Evolutionary conservation across 345 rosid species (phyloP), one percentile per base, ranked within the genome.

Genomic region (Citrus reticulata): DNA sequence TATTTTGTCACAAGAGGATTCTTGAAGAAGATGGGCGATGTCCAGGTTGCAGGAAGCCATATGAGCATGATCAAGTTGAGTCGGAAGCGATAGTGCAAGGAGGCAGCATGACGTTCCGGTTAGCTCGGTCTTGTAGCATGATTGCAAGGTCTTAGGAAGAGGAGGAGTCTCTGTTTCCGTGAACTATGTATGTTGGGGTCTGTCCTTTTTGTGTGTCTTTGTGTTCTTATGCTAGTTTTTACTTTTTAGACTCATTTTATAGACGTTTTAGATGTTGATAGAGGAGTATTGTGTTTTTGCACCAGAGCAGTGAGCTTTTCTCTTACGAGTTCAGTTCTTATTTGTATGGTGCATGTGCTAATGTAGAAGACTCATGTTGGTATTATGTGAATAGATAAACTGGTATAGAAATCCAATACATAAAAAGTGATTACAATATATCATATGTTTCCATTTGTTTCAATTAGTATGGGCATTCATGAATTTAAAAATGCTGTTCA

Each of bases 1-100:
- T 95, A 70, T 95, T 95, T 85, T 95, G 99, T 84, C 93, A 95
- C 90, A 92, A 93, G 90, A 92, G 93, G 81, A 95, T 95, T 68
- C 92, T 92, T 24, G 94, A 95, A 82, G 95, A 85, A 80, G 97
- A 95, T 85, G 93, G 92, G 22, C 96, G 98, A 55, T 95, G 99
- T 86, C 99, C 99, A 4, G 94, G 95, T 78, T 95, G 98, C 84
- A 90, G 99, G 85, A 91, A 93, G 83, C 92, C 89, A 0, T 95
- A 95, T 60, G 85, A 88, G 72, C 87, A 67, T 67, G 86, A 88
- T 70, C 75, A 85, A n/a, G 68, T 83, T 66, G 89, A 87, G 79
- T 83, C 82, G 4, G 94, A 90, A 89, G 82, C 92, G 19, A 84
- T 82, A 74, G 80, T 86, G 62, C 92, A 76, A 70, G 91, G 88